Base-by-base conservation (phyloP, 1,284 basidiomycete species). In the Irpex sp. region DNA sequence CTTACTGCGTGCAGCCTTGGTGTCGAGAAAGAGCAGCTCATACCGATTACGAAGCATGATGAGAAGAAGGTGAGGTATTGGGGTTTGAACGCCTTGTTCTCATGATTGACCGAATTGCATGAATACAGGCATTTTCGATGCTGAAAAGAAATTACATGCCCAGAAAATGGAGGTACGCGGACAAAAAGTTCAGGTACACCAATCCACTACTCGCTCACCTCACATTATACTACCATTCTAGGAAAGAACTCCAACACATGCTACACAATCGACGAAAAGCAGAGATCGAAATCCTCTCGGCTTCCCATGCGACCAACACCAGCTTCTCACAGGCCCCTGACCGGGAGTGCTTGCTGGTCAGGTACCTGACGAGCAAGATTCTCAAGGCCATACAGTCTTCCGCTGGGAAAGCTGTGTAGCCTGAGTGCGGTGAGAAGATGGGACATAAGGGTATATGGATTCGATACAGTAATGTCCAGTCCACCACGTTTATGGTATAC, bases 181-280 rank as follows among this genome's bases (percentile, higher is more conserved):
- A 21, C 31, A 3, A 19, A n/a, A n/a, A n/a, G n/a, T 8, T 15
- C 57, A 69, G 34, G 13, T 37, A 13, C 19, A 54, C 21, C 21
- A 2, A 17, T 54, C 51, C 51, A 11, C 1, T 6, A 11, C 21
- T 58, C 37, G 21, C 38, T 63, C 15, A 58, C 31, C 11, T 44
- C 37, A 37, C 9, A 49, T 21, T 21, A 37, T 26, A 17, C 37
- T 57, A 37, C 61, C 26, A 36, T 38, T 48, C 55, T 67, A 93
- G 94, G 72, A 86, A 84, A 63, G 93, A 96, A 70, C 84, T 97
- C 3, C 82, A 81, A 72, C 80, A 85, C 67, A 93, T 97, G 85
- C 75, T 97, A 36, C 86, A 91, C 72, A 82, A 79, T 4, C 84
- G 90, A 47, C 85, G 87, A 59, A 97, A 97, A 75, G 94, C 94